Base-by-base conservation (phyloP, 2,329 filamentous ascomycete genomes). In the Neonectria punicea region DNA sequence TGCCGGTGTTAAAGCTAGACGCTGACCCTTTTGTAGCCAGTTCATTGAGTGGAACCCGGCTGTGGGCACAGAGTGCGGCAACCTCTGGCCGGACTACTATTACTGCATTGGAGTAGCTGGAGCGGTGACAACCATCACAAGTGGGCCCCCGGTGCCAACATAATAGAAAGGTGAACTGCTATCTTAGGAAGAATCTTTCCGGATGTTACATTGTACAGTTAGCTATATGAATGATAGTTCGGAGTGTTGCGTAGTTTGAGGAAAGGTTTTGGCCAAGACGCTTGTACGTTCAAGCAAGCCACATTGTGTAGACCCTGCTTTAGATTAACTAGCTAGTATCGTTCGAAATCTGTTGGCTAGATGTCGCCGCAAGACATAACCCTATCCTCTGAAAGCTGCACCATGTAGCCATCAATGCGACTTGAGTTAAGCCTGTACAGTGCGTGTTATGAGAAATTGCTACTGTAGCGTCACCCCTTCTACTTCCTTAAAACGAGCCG, bases 1-100 rank as follows among this genome's bases (percentile, higher is more conserved):
- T 11, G 20, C n/a, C n/a, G 18, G 10, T 20, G n/a, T 20, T 6
- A 44, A 20, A 11, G 18, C n/a, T 20, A 44, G 5, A 22, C 18
- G 9, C 10, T 44, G 20, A 44, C n/a, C 18, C 20, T 18, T 44
- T 44, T 44, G 34, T 16, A 44, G 41, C 2, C n/a, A 44, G 13
- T 71, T 80, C 28, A 67, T 36, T 5, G 56, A 30, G 53, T 73
- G 72, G 63, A 65, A 65, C 25, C 63, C 57, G 14, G 39, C 47
- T 2, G 50, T 64, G 11, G 46, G 47, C 3, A 43, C 36, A 16
- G 25, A 46, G 28, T 63, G 53, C 44, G 6, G 4, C 7, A 36
- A 14, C 11, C 25, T 63, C 6, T 56, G 53, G 57, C 5, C 32
- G 9, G 54, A 58, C 18, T 54, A 59, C 20, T 53, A 58, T 39